Conservation (phyloP, 495 filamentous ascomycete species). For the Paragyromitra xinjiangensis region DNA sequence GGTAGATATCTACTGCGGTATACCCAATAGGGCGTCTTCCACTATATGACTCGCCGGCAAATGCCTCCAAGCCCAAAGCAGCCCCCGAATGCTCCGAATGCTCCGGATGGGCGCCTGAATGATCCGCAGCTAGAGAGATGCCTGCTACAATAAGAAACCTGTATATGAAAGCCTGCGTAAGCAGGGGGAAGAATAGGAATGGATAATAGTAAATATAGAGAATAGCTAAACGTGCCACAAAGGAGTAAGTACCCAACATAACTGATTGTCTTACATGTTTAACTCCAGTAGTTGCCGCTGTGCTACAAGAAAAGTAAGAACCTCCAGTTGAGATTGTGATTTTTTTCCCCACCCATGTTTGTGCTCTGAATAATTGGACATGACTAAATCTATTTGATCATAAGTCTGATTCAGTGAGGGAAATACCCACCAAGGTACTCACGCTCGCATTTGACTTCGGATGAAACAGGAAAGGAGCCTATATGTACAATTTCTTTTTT, state of each 20-base stretch:
- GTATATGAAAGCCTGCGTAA: too few species aligned
- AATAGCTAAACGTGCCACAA: too few species aligned
- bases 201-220: too few species aligned
- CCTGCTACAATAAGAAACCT: too few species aligned
- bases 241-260: not conserved
- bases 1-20: too few species aligned
- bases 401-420: not conserved
- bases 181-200: too few species aligned
- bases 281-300: not conserved
- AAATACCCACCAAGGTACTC: constrained; percentile 23
- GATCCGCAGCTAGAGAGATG: too few species aligned
- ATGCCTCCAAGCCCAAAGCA: too few species aligned
- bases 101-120: too few species aligned
- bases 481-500: constrained; percentile 16
- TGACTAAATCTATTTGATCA: constrained; percentile 4
- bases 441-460: constrained; percentile 14
- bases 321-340: not conserved
- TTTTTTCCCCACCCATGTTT: not conserved
- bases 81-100: too few species aligned
- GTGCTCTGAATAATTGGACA: not conserved
- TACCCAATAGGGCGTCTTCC: too few species aligned
- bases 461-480: not conserved
- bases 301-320: not conserved
- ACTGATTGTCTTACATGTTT: not conserved
- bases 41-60: too few species aligned